A percentile compares a stretch with the other conserved stretches of the same genome.
phyloP scores from a whole-genome alignment of 768 basidiomycete species.

The Leccinum rimulosum region DNA sequence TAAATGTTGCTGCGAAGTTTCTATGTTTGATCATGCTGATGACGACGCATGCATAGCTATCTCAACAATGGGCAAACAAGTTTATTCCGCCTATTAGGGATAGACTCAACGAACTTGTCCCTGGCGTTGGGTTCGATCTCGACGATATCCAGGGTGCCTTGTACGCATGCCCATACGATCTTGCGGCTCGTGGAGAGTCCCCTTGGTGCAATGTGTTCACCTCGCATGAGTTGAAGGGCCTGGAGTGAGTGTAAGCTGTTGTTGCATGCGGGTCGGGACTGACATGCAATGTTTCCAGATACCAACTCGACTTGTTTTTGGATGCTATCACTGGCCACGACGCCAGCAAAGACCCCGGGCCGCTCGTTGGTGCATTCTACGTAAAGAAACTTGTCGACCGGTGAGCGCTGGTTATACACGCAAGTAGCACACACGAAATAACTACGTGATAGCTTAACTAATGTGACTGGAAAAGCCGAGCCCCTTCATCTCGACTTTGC shows the following conservation, averaged over 20 bases:
- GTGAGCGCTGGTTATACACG: slow-evolving; percentile 10
- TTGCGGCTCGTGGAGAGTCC: slow-evolving; percentile 33
- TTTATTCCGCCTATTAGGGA: slow-evolving; percentile 38
- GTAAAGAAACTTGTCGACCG: slow-evolving; percentile 39
- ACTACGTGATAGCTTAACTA: slow-evolving; percentile 28
- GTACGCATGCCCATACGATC: slow-evolving; percentile 42
- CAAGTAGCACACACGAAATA: background rate
- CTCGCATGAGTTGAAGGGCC: slow-evolving; percentile 29
- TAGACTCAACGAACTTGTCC: slow-evolving; percentile 35
- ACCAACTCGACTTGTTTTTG: slow-evolving; percentile 34
- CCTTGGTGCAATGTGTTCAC: slow-evolving; percentile 44
- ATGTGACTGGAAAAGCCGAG: slow-evolving; percentile 28
- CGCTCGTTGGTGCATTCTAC: slow-evolving; percentile 37
- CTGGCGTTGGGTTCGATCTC: slow-evolving; percentile 30
- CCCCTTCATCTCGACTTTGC: slow-evolving; percentile 41
- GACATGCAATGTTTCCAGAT: slow-evolving; percentile 16
- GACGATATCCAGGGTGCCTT: slow-evolving; percentile 38
- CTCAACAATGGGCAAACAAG: slow-evolving; percentile 29
- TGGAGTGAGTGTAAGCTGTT: slow-evolving; percentile 32
- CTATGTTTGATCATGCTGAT: background rate
- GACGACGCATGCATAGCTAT: background rate
- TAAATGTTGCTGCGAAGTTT: background rate
- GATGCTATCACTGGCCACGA: slow-evolving; percentile 33
- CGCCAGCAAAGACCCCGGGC: slow-evolving; percentile 29
- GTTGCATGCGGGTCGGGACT: background rate